These are phyloP conservation scores for Cystofilobasidium macerans DNA, from an alignment of 768 basidiomycete species.

Conservation along the genomic window DNA sequence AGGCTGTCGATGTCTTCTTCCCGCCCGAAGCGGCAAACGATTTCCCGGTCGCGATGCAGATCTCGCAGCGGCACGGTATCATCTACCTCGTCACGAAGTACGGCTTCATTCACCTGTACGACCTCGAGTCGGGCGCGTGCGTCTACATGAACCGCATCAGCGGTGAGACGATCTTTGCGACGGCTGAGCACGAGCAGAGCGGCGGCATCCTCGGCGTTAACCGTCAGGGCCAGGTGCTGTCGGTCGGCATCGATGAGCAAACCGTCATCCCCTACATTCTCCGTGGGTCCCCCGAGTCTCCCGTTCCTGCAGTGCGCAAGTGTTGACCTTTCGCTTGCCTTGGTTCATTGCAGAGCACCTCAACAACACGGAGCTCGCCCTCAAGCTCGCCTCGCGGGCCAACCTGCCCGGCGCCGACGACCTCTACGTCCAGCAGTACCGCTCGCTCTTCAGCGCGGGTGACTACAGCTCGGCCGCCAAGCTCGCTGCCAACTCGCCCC, in stretches of 20 bases:
- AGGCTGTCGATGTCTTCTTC: conserved; percentile 98
- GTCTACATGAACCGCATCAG: conserved; percentile 99
- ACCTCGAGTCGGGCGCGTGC: conserved; percentile 91
- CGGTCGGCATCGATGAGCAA: conserved; percentile 91
- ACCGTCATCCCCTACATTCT: conserved; percentile 92
- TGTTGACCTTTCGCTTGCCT: background rate
- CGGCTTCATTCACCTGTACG: conserved; percentile 98
- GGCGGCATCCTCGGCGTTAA: conserved; percentile 98
- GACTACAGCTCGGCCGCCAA: conserved; percentile 92
- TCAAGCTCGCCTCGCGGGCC: conserved; percentile 91
- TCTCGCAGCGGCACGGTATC: conserved; percentile 92
- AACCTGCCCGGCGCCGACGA: conserved; percentile 97
- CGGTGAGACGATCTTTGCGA: conserved; percentile 98
- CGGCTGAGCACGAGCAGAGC: conserved; percentile 85
- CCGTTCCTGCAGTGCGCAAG: too few relatives aligned
- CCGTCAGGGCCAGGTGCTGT: conserved; percentile 97
- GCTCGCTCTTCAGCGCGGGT: conserved; percentile 73
- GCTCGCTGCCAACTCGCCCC: conserved; percentile 91
- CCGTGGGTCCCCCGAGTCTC: conserved; percentile 39
- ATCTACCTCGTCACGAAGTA: conserved; percentile 96
- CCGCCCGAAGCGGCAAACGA: conserved; percentile 95
- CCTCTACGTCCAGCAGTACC: conserved; percentile 86
- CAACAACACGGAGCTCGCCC: conserved; percentile 94
- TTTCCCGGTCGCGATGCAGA: conserved; percentile 99
- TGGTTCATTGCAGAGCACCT: conserved; percentile 50